Conservation (phyloP, 768 basidiomycete species). For the Russula sp. region DNA sequence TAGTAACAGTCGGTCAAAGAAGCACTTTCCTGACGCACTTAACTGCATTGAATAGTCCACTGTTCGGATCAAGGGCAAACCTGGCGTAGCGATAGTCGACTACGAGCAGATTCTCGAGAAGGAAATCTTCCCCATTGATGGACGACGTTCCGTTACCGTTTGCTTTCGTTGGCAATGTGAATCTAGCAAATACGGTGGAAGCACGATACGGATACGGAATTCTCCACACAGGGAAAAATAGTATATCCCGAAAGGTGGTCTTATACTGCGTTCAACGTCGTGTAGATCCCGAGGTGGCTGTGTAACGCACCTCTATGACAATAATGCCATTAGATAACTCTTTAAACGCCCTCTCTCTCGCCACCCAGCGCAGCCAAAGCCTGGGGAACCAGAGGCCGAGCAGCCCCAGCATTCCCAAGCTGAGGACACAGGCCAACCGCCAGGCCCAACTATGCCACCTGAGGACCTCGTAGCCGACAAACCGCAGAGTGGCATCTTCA, state of each 20-base stretch:
- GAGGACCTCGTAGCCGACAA: conserved; percentile 77
- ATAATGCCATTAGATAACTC: conserved; percentile 65
- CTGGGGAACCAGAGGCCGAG: conserved; percentile 92
- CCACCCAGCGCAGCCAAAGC: conserved; percentile 85
- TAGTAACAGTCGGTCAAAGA: not conserved
- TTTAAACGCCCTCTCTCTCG: conserved; percentile 77
- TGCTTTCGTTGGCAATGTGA: conserved; percentile 18
- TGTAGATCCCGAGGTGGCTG: conserved; percentile 2
- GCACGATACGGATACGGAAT: conserved; percentile 72
- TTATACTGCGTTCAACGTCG: conserved; percentile 34
- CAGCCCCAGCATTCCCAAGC: conserved; percentile 68
- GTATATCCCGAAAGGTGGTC: conserved; percentile 81
- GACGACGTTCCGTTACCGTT: conserved; percentile 29
- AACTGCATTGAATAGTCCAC: conserved; percentile 75
- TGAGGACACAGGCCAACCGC: conserved; percentile 60
- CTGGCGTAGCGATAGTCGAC: conserved; percentile 92
- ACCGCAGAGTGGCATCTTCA: conserved; percentile 83
- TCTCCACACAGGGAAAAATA: conserved; percentile 63
- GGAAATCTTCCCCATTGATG: conserved; percentile 30
- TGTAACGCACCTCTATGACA: conserved; percentile 74
- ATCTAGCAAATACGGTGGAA: conserved; percentile 67
- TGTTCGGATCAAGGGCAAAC: conserved; percentile 80
- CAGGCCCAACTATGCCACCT: conserved; percentile 61
- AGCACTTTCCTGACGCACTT: conserved; percentile 43
- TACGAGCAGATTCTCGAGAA: conserved; percentile 51